phyloP scores from a whole-genome alignment of 2,329 filamentous ascomycete species.

The Dactylellina haptotyla region DNA sequence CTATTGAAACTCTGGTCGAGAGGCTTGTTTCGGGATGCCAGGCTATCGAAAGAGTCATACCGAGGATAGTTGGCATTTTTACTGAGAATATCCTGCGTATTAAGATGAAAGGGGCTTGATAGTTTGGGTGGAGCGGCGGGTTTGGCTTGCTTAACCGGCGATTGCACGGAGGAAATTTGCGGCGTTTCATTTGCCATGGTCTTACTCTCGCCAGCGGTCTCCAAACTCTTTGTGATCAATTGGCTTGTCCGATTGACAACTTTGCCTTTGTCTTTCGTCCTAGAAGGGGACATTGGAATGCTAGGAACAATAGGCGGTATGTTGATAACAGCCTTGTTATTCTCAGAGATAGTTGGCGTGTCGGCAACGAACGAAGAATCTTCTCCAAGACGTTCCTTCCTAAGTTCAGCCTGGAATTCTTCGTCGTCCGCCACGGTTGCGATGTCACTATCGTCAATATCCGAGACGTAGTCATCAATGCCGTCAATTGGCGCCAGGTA shows the following conservation, averaged over 20 bases:
- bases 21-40: background rate
- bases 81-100: background rate
- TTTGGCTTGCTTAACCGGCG: background rate
- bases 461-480: constrained; percentile 41
- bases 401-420: constrained; percentile 52
- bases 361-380: background rate
- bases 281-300: background rate
- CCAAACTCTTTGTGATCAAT: background rate
- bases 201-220: background rate
- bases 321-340: background rate
- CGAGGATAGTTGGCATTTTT: background rate
- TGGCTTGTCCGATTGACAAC: background rate
- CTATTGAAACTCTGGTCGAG: constrained; percentile 34
- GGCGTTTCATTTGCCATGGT: background rate
- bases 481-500: background rate
- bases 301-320: background rate
- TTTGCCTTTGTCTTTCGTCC: background rate
- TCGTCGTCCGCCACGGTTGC: constrained; percentile 49
- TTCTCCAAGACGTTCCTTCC: constrained; percentile 46
- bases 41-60: constrained; percentile 25
- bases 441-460: constrained; percentile 44
- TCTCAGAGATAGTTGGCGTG: background rate
- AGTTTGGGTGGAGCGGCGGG: constrained; percentile 1
- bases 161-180: background rate
- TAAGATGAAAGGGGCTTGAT: constrained; percentile 16